Conservation (phyloP, 129 eudicot species). For the Helianthus annuus region HanXRQr2.0-SUNRISE NC_035445.2:116995613-116996112, state of each 20-base stretch:
- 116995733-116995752: background rate
- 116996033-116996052: constrained; percentile 92
- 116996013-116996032: constrained; percentile 98
- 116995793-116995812: background rate
- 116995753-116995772: background rate
- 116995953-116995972: constrained; percentile 84
- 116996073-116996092: constrained; percentile 69
- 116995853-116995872: background rate
- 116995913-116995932: constrained; percentile 90
- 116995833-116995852: background rate
- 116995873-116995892: background rate
- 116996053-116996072: constrained; percentile 90
- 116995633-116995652: too few species aligned
- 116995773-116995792: background rate
- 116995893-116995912: background rate
- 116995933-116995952: constrained; percentile 65
- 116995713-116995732: background rate
- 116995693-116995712: too few species aligned
- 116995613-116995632: too few species aligned
- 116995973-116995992: constrained; percentile 92
- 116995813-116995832: background rate
- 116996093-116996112: constrained; percentile 61
- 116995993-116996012: constrained; percentile 89
- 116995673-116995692: too few species aligned
- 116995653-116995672: too few species aligned